Conservation (phyloP, 495 filamentous ascomycete species). For the Aspergillus coremiiformis region DNA sequence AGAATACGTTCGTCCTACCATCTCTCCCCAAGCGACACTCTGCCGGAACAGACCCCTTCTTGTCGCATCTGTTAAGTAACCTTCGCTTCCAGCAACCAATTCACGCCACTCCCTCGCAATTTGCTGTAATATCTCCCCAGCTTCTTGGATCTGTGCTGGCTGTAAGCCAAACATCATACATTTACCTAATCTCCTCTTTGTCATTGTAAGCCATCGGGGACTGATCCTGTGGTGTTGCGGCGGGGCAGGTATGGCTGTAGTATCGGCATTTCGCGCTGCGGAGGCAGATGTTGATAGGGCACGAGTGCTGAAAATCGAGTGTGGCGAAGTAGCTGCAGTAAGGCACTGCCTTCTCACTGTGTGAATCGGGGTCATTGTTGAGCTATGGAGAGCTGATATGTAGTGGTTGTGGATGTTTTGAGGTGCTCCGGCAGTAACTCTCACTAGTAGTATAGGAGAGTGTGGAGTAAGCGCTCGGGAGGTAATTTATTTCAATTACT, state of each 20-base stretch:
- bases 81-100: conserved; percentile 69
- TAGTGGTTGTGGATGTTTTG: background rate
- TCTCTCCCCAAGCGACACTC: conserved; percentile 83
- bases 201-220: conserved; percentile 68
- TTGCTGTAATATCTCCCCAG: conserved; percentile 51
- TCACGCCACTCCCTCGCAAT: conserved; percentile 70
- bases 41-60: conserved; percentile 62
- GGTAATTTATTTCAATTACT: too few species aligned
- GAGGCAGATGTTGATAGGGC: conserved; percentile 20
- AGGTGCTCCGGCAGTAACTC: background rate
- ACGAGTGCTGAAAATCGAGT: conserved; percentile 5
- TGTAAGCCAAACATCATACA: conserved; percentile 75
- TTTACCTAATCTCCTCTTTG: conserved; percentile 67
- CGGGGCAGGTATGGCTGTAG: conserved; percentile 9
- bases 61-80: conserved; percentile 63
- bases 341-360: conserved; percentile 15
- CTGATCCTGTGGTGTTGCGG: conserved; percentile 31
- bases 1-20: conserved; percentile 45
- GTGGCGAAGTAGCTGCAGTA: background rate
- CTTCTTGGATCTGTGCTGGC: conserved; percentile 51
- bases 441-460: background rate
- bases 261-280: conserved; percentile 8
- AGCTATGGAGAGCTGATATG: background rate
- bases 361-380: conserved; percentile 11
- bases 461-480: background rate